Evolutionary conservation across 306 rosid species (phyloP).

Genomic region (Trifolium pratense): DNA sequence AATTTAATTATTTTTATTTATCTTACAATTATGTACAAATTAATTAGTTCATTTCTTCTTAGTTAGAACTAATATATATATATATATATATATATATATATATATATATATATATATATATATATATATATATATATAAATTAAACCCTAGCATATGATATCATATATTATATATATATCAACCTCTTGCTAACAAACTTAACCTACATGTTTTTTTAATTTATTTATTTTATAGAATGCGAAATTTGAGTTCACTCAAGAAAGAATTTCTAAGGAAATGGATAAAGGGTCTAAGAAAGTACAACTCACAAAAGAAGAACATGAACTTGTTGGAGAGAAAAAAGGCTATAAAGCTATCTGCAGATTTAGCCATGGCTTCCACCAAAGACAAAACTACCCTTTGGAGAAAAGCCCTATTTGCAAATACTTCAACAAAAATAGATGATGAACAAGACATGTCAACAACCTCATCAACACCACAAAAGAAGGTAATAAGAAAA

Average conservation of each 20-base stretch:
- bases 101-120: no score
- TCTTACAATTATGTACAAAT: not conserved
- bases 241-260: conserved; percentile 52
- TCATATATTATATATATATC: conserved; percentile 4
- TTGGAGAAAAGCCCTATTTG: conserved; percentile 75
- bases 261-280: conserved; percentile 70
- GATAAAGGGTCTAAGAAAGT: conserved; percentile 67
- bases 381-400: conserved; percentile 53
- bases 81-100: no score
- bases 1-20: not conserved
- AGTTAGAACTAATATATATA: not conserved
- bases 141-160: conserved; percentile 36
- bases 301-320: conserved; percentile 45
- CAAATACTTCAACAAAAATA: conserved; percentile 39
- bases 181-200: conserved; percentile 5
- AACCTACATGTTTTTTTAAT: not conserved
- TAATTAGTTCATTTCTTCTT: not conserved
- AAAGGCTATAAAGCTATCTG: conserved; percentile 71
- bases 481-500: conserved; percentile 14
- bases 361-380: conserved; percentile 86
- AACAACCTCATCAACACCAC: conserved; percentile 17
- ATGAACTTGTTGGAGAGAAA: conserved; percentile 69
- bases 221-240: conserved; percentile 46
- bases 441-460: conserved; percentile 17
- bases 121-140: not conserved